A percentile compares a stretch with the other conserved stretches of the same genome.
phyloP scores from a whole-genome alignment of 108 stramenopile genomes.

The Parietichytrium sp. region DNA sequence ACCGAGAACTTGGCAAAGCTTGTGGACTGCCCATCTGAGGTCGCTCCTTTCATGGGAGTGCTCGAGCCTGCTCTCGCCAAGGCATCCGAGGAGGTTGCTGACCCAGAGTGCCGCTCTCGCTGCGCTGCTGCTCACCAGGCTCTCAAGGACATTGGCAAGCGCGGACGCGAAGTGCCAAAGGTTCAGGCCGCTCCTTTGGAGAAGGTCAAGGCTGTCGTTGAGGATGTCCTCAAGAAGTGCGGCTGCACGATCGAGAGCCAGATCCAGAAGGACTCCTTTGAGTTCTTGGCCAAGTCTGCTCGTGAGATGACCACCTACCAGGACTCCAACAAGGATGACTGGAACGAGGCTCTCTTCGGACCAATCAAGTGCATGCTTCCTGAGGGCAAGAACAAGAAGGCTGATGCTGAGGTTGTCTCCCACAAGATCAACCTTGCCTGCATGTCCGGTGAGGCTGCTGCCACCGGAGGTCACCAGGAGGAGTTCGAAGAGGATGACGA shows the following conservation, averaged over 20 bases:
- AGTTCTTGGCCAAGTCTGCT: not conserved
- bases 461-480: constrained; percentile 59
- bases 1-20: constrained; percentile 98
- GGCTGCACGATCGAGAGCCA: constrained; percentile 79
- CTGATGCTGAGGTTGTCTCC: not conserved
- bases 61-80: constrained; percentile 90
- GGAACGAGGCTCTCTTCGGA: not conserved
- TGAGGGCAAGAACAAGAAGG: constrained; percentile 35
- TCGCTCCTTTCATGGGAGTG: constrained; percentile 92
- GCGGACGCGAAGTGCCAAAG: not conserved
- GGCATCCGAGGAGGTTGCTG: constrained; percentile 87
- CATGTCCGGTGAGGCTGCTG: constrained; percentile 53
- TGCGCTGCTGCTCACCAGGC: constrained; percentile 37
- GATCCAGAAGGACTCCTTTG: not conserved
- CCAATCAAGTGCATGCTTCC: not conserved
- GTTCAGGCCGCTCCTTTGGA: constrained; percentile 16
- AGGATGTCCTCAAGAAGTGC: constrained; percentile 77
- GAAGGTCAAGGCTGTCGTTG: constrained; percentile 66
- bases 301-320: not conserved
- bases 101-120: constrained; percentile 50
- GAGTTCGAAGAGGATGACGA: constrained; percentile 94
- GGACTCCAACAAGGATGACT: not conserved
- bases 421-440: constrained; percentile 63
- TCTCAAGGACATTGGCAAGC: constrained; percentile 16
- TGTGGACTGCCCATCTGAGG: constrained; percentile 89